Base-by-base conservation (phyloP, 768 basidiomycete genomes). In the Nidularia pulvinata region DNA sequence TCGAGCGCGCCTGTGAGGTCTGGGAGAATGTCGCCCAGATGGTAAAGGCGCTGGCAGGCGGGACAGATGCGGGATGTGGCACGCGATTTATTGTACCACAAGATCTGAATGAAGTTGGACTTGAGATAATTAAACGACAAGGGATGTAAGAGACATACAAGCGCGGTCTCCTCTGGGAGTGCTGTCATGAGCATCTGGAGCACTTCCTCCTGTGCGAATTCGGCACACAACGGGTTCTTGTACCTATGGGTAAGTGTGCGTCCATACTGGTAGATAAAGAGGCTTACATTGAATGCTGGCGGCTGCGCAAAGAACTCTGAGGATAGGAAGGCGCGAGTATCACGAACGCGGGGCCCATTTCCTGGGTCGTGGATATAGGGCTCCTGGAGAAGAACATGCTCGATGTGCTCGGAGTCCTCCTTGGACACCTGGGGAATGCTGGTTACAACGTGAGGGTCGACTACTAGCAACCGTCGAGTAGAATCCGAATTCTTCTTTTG, bases 31-130 rank as follows among this genome's bases (percentile, higher is more conserved):
- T 93, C 91, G 1, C 89, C 89, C 0, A 92, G 68, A 5, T 72
- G 75, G 62, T 91, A 93, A 33, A 91, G 67, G 13, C 91, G 72
- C 64, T 84, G 82, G 62, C 91, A 93, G 0, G 88, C 81, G 2
- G 91, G 91, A 60, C 91, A 93, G 49, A 93, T 78, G 30, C 91
- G 83, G 51, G 84, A 80, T 7, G 75, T 79, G 5, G 77, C 67
- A 2, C 91, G 81, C 62, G 88, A 91, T 69, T 91, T 91, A 74
- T 93, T 93, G 62, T 93, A 92, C 90, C 90, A 93, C 10, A 92
- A 59, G 7, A 89, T 84, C 89, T 90, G 56, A 19, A 44, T 34
- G 6, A 47, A 2, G 16, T 49, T 6, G 51, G 34, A 30, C 33
- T 35, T 6, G 49, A 43, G n/a, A 14, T 16, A 9, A 45, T 37